Conservation (phyloP, 139 green algal genomes). For the Chlamydomonas sphaeroides region DNA sequence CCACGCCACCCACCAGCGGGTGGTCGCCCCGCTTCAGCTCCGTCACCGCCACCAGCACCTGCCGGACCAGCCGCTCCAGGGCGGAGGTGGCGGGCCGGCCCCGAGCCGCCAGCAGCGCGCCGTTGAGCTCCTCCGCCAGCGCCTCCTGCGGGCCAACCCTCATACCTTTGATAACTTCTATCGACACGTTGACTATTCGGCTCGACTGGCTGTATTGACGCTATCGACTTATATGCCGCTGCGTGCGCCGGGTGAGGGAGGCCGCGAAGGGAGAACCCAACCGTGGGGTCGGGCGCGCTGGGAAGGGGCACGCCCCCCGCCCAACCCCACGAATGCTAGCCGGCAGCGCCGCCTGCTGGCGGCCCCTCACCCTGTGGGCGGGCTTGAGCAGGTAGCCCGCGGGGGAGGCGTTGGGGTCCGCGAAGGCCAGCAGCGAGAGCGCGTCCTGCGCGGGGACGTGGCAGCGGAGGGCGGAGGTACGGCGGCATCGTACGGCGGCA, state of each 20-base stretch:
- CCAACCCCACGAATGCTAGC: neutral
- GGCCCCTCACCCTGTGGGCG: constrained; percentile 17
- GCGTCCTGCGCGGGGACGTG: constrained; percentile 70
- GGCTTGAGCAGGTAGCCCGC: constrained; percentile 65
- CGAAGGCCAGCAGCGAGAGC: constrained; percentile 77
- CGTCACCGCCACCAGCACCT: constrained; percentile 32
- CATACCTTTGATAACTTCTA: too few species aligned
- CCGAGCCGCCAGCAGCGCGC: constrained; percentile 57
- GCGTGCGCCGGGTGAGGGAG: too few species aligned
- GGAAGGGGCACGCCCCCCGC: neutral
- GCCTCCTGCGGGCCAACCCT: too few species aligned
- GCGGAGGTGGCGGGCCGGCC: constrained; percentile 40
- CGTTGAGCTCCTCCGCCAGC: constrained; percentile 67
- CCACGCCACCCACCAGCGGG: constrained; percentile 14
- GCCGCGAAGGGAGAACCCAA: too few species aligned
- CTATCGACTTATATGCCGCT: too few species aligned
- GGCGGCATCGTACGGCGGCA: too few species aligned
- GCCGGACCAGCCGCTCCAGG: constrained; percentile 56
- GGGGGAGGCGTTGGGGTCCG: constrained; percentile 63
- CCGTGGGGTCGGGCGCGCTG: too few species aligned
- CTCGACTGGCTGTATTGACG: too few species aligned
- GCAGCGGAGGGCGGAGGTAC: too few species aligned
- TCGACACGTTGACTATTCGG: too few species aligned
- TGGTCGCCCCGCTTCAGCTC: constrained; percentile 47
- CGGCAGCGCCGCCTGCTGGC: too few species aligned